These are phyloP conservation scores for Fomes fomentarius DNA, from an alignment of 1,284 basidiomycete genomes.

Conservation along the genomic window DNA sequence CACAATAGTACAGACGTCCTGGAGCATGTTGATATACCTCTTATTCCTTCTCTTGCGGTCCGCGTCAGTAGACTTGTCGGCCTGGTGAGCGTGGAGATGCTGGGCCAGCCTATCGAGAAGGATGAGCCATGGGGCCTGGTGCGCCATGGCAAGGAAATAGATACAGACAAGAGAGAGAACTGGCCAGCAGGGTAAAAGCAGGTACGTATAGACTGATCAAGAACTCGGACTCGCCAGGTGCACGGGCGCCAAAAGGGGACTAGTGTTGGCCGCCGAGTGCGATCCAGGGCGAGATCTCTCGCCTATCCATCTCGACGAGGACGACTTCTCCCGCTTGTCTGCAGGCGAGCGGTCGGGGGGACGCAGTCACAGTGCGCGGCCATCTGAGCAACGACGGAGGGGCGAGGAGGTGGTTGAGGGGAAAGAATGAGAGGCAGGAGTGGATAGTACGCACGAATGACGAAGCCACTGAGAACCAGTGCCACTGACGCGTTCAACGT, in stretches of 20 bases:
- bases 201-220: neutral
- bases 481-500: too few species aligned
- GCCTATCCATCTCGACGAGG: neutral
- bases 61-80: neutral
- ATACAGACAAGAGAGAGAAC: slow-evolving; percentile 2
- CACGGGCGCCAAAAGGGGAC: slow-evolving; percentile 9
- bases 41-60: slow-evolving; percentile 10
- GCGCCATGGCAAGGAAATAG: neutral
- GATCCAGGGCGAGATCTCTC: slow-evolving; percentile 1
- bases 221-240: neutral
- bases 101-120: slow-evolving; percentile 11
- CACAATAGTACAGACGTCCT: slow-evolving; percentile 21
- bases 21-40: slow-evolving; percentile 19
- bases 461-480: too few species aligned
- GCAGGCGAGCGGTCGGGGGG: neutral
- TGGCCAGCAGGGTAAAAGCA: neutral
- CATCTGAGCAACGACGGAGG: too few species aligned
- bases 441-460: too few species aligned
- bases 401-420: too few species aligned
- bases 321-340: neutral
- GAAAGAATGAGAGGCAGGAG: too few species aligned
- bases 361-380: too few species aligned
- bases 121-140: slow-evolving; percentile 1
- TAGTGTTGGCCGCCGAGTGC: slow-evolving; percentile 1
- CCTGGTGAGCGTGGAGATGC: slow-evolving; percentile 1